Evolutionary conservation across 805 yeast genomes (phyloP).

Genomic region (Ogataea naganishii): DNA sequence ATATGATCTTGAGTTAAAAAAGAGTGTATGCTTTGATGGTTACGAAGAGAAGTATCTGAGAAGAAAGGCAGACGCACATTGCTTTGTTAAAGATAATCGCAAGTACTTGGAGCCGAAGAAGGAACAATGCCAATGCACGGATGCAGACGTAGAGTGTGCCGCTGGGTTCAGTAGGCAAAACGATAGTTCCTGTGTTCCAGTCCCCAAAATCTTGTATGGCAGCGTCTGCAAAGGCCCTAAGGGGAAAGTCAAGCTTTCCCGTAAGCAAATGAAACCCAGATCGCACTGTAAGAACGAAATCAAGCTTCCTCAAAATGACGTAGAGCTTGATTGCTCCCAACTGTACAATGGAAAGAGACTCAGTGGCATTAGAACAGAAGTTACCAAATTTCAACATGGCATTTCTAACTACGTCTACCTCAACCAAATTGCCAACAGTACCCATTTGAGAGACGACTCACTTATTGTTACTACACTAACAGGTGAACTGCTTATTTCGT

Average conservation of each 20-base stretch:
- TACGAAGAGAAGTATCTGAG: conserved; percentile 53
- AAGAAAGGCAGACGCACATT: conserved; percentile 56
- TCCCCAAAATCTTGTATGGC: no score
- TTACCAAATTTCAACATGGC: conserved; percentile 40
- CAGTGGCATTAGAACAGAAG: conserved; percentile 30
- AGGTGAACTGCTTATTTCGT: conserved; percentile 53
- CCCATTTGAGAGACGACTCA: conserved; percentile 47
- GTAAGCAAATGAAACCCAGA: conserved; percentile 16
- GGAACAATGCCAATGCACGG: conserved; percentile 56
- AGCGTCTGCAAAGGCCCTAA: conserved; percentile 9
- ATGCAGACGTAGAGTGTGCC: conserved; percentile 65
- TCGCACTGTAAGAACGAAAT: neutral
- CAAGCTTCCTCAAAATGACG: conserved; percentile 12
- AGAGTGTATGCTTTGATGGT: conserved; percentile 57
- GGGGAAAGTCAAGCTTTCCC: conserved; percentile 13
- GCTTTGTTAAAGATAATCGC: conserved; percentile 44
- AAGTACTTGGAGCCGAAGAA: conserved; percentile 37
- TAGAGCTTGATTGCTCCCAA: conserved; percentile 30
- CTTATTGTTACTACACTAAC: conserved; percentile 50
- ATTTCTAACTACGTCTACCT: conserved; percentile 53
- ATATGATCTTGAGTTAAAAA: conserved; percentile 19
- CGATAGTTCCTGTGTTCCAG: conserved; percentile 39
- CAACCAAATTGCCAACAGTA: conserved; percentile 34
- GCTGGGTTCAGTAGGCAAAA: conserved; percentile 32
- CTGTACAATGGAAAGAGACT: no score